These are phyloP conservation scores for Penicillium sp. DNA, from an alignment of 2,329 filamentous ascomycete genomes.

Conservation along the genomic window DNA sequence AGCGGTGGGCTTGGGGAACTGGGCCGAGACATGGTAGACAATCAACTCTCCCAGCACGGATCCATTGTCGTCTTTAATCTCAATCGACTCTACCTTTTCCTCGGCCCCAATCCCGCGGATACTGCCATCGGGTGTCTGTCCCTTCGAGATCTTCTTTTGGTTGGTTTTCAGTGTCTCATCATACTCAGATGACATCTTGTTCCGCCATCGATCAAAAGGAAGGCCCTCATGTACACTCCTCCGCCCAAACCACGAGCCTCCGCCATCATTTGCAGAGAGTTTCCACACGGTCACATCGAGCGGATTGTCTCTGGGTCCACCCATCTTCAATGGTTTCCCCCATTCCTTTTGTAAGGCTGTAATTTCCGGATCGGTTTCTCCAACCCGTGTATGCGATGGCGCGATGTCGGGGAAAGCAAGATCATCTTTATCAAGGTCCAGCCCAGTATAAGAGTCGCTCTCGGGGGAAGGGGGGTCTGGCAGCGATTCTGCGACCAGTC, in stretches of 20 bases:
- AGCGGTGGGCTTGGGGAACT: conserved; percentile 86
- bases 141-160: conserved; percentile 65
- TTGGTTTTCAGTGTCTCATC: conserved; percentile 72
- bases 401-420: conserved; percentile 53
- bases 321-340: conserved; percentile 69
- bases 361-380: conserved; percentile 55
- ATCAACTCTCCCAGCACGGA: conserved; percentile 29
- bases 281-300: conserved; percentile 79
- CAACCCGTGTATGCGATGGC: conserved; percentile 53
- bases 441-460: conserved; percentile 39
- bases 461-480: conserved; percentile 56
- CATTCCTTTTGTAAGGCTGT: conserved; percentile 74
- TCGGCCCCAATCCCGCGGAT: conserved; percentile 87
- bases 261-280: conserved; percentile 73
- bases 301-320: conserved; percentile 72
- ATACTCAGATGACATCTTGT: conserved; percentile 77
- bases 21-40: conserved; percentile 84
- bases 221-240: conserved; percentile 79
- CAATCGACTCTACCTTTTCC: conserved; percentile 66
- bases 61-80: conserved; percentile 51
- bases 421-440: background rate
- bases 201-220: conserved; percentile 75
- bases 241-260: conserved; percentile 86
- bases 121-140: conserved; percentile 70
- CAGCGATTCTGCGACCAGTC: conserved; percentile 75